Conservation (phyloP, 2,329 filamentous ascomycete genomes). For the Lachnum nothofagi region DNA sequence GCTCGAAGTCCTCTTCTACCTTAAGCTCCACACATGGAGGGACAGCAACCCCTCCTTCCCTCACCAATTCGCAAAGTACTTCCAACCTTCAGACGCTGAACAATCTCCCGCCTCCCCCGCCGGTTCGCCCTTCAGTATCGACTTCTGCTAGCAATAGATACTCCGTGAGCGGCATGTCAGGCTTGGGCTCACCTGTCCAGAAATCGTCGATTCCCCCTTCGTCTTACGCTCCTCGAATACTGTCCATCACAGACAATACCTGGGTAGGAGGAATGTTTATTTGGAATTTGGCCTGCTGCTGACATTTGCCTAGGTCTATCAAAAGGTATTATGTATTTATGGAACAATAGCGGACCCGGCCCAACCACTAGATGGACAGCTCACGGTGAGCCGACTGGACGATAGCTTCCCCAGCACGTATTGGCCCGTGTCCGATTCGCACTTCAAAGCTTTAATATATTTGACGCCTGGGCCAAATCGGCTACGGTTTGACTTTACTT, state of each 20-base stretch:
- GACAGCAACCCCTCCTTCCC: slow-evolving; percentile 38
- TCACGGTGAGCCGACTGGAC: slow-evolving; percentile 77
- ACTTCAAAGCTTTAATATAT: slow-evolving; percentile 88
- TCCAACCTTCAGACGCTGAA: slow-evolving; percentile 58
- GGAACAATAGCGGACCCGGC: slow-evolving; percentile 75
- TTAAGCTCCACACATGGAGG: slow-evolving; percentile 58
- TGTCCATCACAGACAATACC: slow-evolving; percentile 73
- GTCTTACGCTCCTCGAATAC: slow-evolving; percentile 72
- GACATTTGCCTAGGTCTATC: slow-evolving; percentile 62
- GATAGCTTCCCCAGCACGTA: slow-evolving; percentile 75
- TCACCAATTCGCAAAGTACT: slow-evolving; percentile 45
- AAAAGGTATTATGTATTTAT: slow-evolving; percentile 78
- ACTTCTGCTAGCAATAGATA: slow-evolving; percentile 46
- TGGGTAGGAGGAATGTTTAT: slow-evolving; percentile 54
- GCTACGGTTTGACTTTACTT: slow-evolving; percentile 81
- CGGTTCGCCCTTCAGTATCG: slow-evolving; percentile 41
- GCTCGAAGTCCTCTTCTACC: slow-evolving; percentile 55
- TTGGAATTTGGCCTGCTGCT: slow-evolving; percentile 1
- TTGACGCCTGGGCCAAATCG: slow-evolving; percentile 87
- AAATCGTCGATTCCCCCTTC: slow-evolving; percentile 61
- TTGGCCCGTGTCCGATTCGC: slow-evolving; percentile 84
- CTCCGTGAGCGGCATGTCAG: slow-evolving; percentile 61
- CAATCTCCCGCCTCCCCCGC: slow-evolving; percentile 41
- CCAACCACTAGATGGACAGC: slow-evolving; percentile 67
- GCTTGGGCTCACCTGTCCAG: slow-evolving; percentile 51